phyloP scores from a whole-genome alignment of 2,329 filamentous ascomycete genomes.

The Diaporthe australafricana region DNA sequence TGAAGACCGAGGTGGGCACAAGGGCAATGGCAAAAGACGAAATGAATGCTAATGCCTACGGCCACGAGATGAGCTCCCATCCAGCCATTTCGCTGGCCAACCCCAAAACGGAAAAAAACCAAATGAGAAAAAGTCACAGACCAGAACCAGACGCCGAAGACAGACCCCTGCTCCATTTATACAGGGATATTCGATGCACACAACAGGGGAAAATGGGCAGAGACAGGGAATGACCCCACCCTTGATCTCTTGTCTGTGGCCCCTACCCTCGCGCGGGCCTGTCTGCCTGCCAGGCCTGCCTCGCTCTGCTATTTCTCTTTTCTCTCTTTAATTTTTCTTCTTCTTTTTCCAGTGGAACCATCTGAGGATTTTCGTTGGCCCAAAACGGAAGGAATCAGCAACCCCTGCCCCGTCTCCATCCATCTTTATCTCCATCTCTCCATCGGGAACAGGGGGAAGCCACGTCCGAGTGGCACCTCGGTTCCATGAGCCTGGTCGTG shows the following conservation, averaged over 20 bases:
- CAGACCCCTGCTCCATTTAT: not conserved
- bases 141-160: not conserved
- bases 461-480: not conserved
- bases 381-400: not conserved
- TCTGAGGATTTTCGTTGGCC: not conserved
- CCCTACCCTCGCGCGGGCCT: too few species aligned
- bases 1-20: not conserved
- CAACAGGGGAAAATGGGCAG: slow-evolving; percentile 5
- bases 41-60: not conserved
- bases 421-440: not conserved
- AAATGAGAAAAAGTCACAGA: not conserved
- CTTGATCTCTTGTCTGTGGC: not conserved
- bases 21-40: not conserved
- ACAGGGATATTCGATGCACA: not conserved
- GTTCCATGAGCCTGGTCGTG: not conserved
- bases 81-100: not conserved
- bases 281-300: not conserved
- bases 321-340: not conserved
- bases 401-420: not conserved
- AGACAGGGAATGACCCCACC: not conserved
- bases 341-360: not conserved
- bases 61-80: not conserved
- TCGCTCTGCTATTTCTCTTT: not conserved
- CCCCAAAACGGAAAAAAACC: not conserved
- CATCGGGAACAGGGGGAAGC: not conserved